A percentile compares a stretch with the other conserved stretches of the same genome.
Evolutionary conservation across 2,329 filamentous ascomycete species (phyloP).

Genomic region (Fusarium sp.): DNA sequence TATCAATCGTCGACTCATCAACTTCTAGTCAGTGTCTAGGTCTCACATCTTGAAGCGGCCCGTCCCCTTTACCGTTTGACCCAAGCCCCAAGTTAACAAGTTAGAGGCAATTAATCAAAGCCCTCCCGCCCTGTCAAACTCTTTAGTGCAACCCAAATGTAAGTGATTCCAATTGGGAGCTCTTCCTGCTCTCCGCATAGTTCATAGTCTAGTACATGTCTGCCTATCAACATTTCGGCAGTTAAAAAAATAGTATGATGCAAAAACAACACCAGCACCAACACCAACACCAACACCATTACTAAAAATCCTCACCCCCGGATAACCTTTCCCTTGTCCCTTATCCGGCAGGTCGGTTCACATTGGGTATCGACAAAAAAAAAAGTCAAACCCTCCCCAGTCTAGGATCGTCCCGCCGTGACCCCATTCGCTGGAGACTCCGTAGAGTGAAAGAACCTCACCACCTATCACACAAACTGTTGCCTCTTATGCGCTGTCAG

Average conservation of each 20-base stretch:
- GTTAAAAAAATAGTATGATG: conserved; percentile 6
- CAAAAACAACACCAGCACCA: not conserved
- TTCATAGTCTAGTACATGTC: conserved; percentile 3
- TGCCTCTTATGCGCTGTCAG: conserved; percentile 22
- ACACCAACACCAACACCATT: not conserved
- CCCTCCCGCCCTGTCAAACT: not conserved
- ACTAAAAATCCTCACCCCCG: not conserved
- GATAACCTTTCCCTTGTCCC: conserved; percentile 21
- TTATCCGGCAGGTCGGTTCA: conserved; percentile 28
- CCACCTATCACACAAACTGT: conserved; percentile 2
- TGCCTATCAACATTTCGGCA: conserved; percentile 27
- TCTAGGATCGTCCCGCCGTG: conserved; percentile 16
- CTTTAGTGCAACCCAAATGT: not conserved
- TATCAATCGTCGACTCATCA: not conserved
- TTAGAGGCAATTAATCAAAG: not conserved
- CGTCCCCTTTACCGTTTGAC: conserved; percentile 15
- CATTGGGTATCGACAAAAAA: conserved; percentile 29
- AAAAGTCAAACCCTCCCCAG: conserved; percentile 1
- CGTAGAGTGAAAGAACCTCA: not conserved
- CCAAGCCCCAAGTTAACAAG: not conserved
- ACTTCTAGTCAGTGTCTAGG: not conserved
- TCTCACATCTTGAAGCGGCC: conserved; percentile 12
- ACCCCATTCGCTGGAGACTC: conserved; percentile 21
- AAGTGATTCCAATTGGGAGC: not conserved
- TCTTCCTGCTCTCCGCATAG: not conserved